Base-by-base conservation (phyloP, 2,329 filamentous ascomycete species). In the Claviceps sp. region DNA sequence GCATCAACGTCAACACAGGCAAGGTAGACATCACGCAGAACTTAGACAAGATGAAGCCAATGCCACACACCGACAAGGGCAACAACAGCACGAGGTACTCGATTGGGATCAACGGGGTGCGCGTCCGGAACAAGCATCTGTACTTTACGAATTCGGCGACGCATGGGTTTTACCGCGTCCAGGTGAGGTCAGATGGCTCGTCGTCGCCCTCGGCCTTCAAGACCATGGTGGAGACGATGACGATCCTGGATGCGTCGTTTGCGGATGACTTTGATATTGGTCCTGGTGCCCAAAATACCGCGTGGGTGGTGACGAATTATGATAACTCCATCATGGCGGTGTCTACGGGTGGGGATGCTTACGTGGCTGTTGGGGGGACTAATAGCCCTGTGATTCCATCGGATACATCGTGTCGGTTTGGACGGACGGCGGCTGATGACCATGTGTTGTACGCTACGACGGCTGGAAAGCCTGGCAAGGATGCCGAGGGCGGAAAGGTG, bases 131-230 rank as follows among this genome's bases (percentile, higher is more conserved):
- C 14, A 74, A 72, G 11, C 68, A 70, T 52, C 66, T 76, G 56
- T 71, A 70, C 13, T 73, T 70, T 2, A 66, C 73, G 4, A 76
- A 76, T 59, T 73, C 73, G 48, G 59, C 72, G 23, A 69, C 67
- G 1, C 52, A 56, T 13, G 58, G 62, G 7, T 23, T 62, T 0
- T 60, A 56, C 34, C 52, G 54, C 1, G 45, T 61, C 26, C 50
- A 38, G 40, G 52, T 63, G 16, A 50, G 44, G 5, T 4, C 3
- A 2, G 51, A 54, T 8, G 56, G 57, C 0, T 47, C 37, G 1
- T 23, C 37, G 6, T 29, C 29, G 14, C 14, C 4, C 20, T 9
- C 1, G 51, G 47, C 4, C 29, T 29, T 29, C 29, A 9, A 11
- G 29, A 54, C 54, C 2, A 42, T 46, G 22, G 53, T 54, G 5